Base-by-base conservation (phyloP, 148 eudicot species). In the Pharnaceum exiguum region DNA sequence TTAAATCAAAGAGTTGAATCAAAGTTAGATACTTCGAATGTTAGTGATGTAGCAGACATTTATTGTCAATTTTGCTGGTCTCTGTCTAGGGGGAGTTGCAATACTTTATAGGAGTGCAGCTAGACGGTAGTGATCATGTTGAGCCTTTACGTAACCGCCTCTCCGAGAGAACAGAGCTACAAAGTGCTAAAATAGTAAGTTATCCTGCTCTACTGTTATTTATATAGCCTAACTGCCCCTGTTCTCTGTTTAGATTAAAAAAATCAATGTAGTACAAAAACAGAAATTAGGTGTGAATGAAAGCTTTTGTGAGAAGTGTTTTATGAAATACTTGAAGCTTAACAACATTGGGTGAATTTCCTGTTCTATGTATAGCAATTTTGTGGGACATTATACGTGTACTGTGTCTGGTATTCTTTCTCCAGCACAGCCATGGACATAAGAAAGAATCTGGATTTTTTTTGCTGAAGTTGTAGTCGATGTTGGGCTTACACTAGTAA, bases 61-160 rank as follows among this genome's bases (percentile, higher is more conserved):
- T 43, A 21, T 51, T 33, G 51, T 50, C 46, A 22, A 32, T 32
- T 10, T 60, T 10, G 25, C 46, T 47, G 65, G 25, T 48, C 33
- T 60, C 17, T 70, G 37, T 74, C 18, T 60, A 93, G 99, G 99
- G 99, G 35, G 99, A 94, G 65, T 75, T 94, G 53, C 99, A 94
- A 66, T 94, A 94, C 79, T 94, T 94, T 64, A 94, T 94, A 51
- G 99, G 99, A 58, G 99, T 94, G 64, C 99, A 94, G 71, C 78
- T 94, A 60, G 99, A 94, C 78, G 99, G 99, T 62, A 94, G 99
- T 75, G 96, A 79, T 78, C 93, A 89, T 72, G 46, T 94, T 66
- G 99, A 94, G 70, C 99, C 99, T 26, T 66, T 94, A 49, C 78
- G 82, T 62, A 94, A 80, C 66, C 91, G 99, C 55, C 82, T 94